Percentiles rank a stretch among this genome's conserved stretches.
These are phyloP conservation scores for Trifolium pratense DNA, from an alignment of 306 rosid species.

Conservation along the genomic window DNA sequence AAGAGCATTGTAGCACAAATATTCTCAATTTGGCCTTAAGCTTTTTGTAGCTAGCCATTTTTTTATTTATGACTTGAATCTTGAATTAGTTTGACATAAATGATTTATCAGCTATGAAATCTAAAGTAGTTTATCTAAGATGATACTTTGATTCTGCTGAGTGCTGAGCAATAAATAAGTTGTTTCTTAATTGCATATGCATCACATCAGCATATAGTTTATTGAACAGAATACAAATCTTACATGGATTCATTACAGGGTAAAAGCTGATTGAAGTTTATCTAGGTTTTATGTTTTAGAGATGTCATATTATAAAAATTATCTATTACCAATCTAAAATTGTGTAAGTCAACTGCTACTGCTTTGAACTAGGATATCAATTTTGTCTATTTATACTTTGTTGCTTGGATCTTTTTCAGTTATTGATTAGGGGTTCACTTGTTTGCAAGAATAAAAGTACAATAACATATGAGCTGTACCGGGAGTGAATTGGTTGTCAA, in stretches of 20 bases:
- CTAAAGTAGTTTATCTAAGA: slow-evolving; percentile 11
- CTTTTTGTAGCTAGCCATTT: background rate
- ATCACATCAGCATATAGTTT: slow-evolving; percentile 11
- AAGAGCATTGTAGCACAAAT: background rate
- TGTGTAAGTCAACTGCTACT: slow-evolving; percentile 8
- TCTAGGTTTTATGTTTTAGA: background rate
- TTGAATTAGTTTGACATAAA: background rate
- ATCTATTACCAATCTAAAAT: background rate
- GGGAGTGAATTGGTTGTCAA: background rate
- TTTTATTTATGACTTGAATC: background rate
- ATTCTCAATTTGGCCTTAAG: no score
- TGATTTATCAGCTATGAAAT: background rate
- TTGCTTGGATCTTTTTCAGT: slow-evolving; percentile 1
- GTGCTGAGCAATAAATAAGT: background rate
- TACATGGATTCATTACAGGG: slow-evolving; percentile 8
- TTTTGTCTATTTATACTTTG: background rate
- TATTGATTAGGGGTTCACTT: background rate
- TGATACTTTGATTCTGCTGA: slow-evolving; percentile 10
- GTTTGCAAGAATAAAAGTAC: background rate
- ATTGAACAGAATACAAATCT: slow-evolving; percentile 20
- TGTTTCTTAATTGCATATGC: slow-evolving; percentile 18
- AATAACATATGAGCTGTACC: background rate
- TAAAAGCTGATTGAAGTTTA: slow-evolving; percentile 7
- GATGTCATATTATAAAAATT: background rate
- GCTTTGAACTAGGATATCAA: slow-evolving; percentile 18